phyloP scores from a whole-genome alignment of 768 basidiomycete genomes.

The Tricholoma saponaceum region DNA sequence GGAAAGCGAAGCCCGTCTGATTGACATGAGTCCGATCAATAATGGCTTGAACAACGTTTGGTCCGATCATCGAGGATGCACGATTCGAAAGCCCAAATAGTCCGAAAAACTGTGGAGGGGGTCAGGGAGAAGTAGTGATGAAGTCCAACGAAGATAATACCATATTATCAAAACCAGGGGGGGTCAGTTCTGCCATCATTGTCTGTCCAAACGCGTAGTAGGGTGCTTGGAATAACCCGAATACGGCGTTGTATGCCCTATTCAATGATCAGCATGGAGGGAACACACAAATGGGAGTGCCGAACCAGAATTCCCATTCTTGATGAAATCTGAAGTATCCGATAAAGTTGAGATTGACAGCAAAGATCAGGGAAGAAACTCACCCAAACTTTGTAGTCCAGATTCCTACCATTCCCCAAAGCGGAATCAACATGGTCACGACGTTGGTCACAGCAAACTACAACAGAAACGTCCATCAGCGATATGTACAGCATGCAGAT shows the following conservation, averaged over 20 bases:
- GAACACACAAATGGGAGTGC: not conserved
- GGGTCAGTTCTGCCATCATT: constrained; percentile 87
- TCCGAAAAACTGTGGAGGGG: constrained; percentile 65
- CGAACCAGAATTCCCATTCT: constrained; percentile 83
- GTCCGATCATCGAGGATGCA: constrained; percentile 81
- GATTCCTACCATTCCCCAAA: constrained; percentile 86
- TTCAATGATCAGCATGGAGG: not conserved
- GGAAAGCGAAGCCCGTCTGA: constrained; percentile 83
- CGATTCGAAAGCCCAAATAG: constrained; percentile 82
- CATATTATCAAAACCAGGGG: constrained; percentile 85
- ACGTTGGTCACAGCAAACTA: constrained; percentile 73
- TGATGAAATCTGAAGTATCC: constrained; percentile 59
- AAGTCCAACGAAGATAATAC: constrained; percentile 10
- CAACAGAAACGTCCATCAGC: not conserved
- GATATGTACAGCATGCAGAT: not conserved
- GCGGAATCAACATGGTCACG: constrained; percentile 70
- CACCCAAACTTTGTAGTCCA: constrained; percentile 77
- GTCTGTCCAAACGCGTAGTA: constrained; percentile 86
- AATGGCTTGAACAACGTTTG: constrained; percentile 81
- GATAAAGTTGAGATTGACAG: constrained; percentile 4
- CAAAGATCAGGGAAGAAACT: constrained; percentile 17
- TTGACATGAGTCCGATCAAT: constrained; percentile 68
- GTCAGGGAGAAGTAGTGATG: not conserved
- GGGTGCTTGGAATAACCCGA: constrained; percentile 80
- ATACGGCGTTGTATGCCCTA: constrained; percentile 77